phyloP scores from a whole-genome alignment of 2,329 filamentous ascomycete genomes.

The Magnaporthiopsis rhizophila region DNA sequence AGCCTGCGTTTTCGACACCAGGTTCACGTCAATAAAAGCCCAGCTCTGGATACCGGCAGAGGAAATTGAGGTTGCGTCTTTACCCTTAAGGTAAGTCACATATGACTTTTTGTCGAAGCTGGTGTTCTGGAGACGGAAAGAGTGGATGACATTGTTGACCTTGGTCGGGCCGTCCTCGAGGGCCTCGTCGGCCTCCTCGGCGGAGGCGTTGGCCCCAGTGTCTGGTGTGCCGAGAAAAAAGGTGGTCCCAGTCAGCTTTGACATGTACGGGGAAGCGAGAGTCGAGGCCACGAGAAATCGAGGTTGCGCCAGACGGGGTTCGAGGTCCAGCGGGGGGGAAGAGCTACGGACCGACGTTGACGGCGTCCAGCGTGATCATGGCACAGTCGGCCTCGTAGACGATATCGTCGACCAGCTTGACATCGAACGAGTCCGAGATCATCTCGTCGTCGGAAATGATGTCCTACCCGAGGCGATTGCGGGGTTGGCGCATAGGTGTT shows the following conservation, averaged over 20 bases:
- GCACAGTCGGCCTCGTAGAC: conserved; percentile 87
- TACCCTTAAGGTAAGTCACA: conserved; percentile 78
- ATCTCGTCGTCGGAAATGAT: conserved; percentile 86
- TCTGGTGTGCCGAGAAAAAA: conserved; percentile 37
- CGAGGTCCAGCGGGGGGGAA: background rate
- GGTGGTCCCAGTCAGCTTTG: background rate
- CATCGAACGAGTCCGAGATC: conserved; percentile 87
- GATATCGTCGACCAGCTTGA: conserved; percentile 71
- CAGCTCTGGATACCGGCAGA: conserved; percentile 5
- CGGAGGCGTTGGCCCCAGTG: conserved; percentile 93
- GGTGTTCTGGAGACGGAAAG: conserved; percentile 79
- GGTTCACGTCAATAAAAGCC: background rate
- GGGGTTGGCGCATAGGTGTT: conserved; percentile 15
- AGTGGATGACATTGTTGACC: conserved; percentile 90
- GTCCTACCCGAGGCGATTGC: conserved; percentile 50
- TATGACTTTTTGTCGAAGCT: conserved; percentile 83
- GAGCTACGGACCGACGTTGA: conserved; percentile 58
- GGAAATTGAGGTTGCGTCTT: conserved; percentile 15
- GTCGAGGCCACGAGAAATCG: background rate
- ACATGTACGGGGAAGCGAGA: background rate
- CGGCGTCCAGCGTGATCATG: conserved; percentile 74
- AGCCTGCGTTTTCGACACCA: conserved; percentile 41
- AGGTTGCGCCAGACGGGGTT: background rate
- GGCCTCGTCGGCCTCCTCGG: conserved; percentile 75
- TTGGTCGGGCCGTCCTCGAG: conserved; percentile 61